A percentile compares a stretch with the other conserved stretches of the same genome.
These are phyloP conservation scores for Gnomoniopsis smithogilvyi DNA, from an alignment of 2,329 filamentous ascomycete species.

Conservation along the genomic window DNA sequence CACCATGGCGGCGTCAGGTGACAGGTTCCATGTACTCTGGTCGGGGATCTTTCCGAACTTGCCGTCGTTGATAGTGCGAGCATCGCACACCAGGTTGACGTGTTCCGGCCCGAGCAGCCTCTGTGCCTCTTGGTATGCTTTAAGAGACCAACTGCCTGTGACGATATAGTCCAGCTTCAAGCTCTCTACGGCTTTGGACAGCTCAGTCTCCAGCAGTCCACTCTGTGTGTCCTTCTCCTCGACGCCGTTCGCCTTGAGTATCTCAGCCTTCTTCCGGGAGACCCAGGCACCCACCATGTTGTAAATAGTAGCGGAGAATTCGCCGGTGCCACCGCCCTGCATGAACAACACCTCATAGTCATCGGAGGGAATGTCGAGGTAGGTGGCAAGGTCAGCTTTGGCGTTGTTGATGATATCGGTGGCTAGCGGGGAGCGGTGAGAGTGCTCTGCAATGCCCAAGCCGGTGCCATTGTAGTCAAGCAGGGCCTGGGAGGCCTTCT, in stretches of 20 bases:
- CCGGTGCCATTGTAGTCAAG: slow-evolving; percentile 79
- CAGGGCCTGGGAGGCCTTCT: slow-evolving; percentile 72
- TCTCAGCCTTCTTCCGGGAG: slow-evolving; percentile 58
- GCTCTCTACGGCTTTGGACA: slow-evolving; percentile 64
- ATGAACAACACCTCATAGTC: slow-evolving; percentile 88
- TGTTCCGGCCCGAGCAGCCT: slow-evolving; percentile 73
- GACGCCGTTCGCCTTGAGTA: slow-evolving; percentile 52
- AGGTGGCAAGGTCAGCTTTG: slow-evolving; percentile 68
- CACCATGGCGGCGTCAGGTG: slow-evolving; percentile 66
- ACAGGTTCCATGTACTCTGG: slow-evolving; percentile 73
- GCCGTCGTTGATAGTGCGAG: slow-evolving; percentile 62
- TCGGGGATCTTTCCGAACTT: slow-evolving; percentile 85
- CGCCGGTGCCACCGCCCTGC: slow-evolving; percentile 80
- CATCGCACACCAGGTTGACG: slow-evolving; percentile 77
- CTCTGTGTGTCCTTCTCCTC: slow-evolving; percentile 50
- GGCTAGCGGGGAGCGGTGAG: slow-evolving; percentile 79
- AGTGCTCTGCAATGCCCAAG: slow-evolving; percentile 84
- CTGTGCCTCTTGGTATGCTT: slow-evolving; percentile 80
- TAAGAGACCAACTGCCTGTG: slow-evolving; percentile 87
- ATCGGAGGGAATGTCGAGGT: slow-evolving; percentile 73
- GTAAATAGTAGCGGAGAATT: slow-evolving; percentile 81
- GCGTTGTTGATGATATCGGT: slow-evolving; percentile 74
- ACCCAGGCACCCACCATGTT: slow-evolving; percentile 86
- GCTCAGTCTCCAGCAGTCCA: slow-evolving; percentile 53
- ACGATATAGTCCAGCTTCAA: slow-evolving; percentile 86